Evolutionary conservation across 495 filamentous ascomycete species (phyloP), one percentile per base, ranked within the genome.

Genomic region (Neurospora terricola): DNA sequence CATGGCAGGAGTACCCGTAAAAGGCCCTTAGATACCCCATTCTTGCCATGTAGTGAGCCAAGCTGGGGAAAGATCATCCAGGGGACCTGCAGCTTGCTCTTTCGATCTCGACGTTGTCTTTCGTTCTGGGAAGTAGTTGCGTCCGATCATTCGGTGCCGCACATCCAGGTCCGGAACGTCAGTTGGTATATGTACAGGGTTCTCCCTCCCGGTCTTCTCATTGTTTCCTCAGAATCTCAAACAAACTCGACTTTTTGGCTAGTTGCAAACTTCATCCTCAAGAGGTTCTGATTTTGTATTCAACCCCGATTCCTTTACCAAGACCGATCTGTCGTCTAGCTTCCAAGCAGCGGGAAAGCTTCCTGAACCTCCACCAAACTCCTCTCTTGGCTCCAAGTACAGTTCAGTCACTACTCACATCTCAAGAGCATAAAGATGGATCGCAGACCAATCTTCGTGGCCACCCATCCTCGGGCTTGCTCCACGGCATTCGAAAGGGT

Each of bases 401-500:
- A 34, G 27, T 62, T 14, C 54, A 62, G 54, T 62, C 14, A 62
- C 23, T 34, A 27, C 21, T 62, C 14, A 9, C 27, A 18, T 66
- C 54, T 66, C 54, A 36, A 62, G 30, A 34, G 14, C 54, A 14
- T 66, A 1, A 18, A 66, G 54, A 66, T 66, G 54, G 54, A 34
- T 18, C 54, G 27, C 77, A 95, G 91, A 78, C 92, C 94, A 48
- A 92, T 99, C 78, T 97, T 97, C 76, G 87, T 96, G 69, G 95
- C 91, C 30, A 97, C 96, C 71, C 96, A 98, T 82, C 96, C 96
- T 7, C 87, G 96, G 77, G 91, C 96, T 72, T 97, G 93, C 82
- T 97, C 94, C 10, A 98, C 96, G 27, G 96, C 95, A 1, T 99
- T 98, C 82, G 96, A 99, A 83, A 86, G 95, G 78, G 96, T 94